A percentile compares a stretch with the other conserved stretches of the same genome.
Conservation (phyloP, 2,329 filamentous ascomycete species). For the Graphilbum fragrans region DNA sequence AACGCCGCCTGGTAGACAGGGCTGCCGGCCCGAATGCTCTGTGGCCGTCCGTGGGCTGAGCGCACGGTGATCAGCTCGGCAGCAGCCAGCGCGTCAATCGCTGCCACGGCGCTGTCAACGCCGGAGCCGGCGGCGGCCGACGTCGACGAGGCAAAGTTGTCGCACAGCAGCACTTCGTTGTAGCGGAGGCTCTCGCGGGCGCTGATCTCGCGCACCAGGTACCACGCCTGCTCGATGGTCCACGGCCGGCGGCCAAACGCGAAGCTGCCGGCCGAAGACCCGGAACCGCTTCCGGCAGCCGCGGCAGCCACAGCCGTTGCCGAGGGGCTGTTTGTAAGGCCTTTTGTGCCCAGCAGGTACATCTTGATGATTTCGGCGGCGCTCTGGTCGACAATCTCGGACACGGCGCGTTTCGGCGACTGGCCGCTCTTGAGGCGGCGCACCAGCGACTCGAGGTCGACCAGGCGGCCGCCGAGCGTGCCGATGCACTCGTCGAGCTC, state of each 20-base stretch:
- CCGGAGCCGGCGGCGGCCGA: slow-evolving; percentile 24
- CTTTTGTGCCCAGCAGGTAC: slow-evolving; percentile 59
- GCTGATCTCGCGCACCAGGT: slow-evolving; percentile 68
- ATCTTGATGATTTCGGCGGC: slow-evolving; percentile 88
- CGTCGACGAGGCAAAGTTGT: slow-evolving; percentile 54
- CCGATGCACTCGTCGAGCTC: slow-evolving; percentile 76
- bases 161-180: slow-evolving; percentile 70
- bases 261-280: background rate
- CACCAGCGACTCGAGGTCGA: slow-evolving; percentile 89
- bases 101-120: slow-evolving; percentile 49
- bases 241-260: slow-evolving; percentile 41
- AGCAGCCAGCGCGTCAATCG: slow-evolving; percentile 69
- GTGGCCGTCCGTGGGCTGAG: slow-evolving; percentile 63
- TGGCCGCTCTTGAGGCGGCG: slow-evolving; percentile 81
- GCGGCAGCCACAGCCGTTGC: background rate
- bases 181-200: slow-evolving; percentile 57
- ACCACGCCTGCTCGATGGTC: slow-evolving; percentile 82
- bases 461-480: slow-evolving; percentile 79
- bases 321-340: slow-evolving; percentile 12
- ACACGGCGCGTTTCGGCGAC: slow-evolving; percentile 65
- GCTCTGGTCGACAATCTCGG: slow-evolving; percentile 80
- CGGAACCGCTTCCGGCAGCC: background rate
- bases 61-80: slow-evolving; percentile 75
- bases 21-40: slow-evolving; percentile 65
- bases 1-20: slow-evolving; percentile 84